Percentiles rank a stretch among this genome's conserved stretches.
phyloP scores from a whole-genome alignment of 2,329 filamentous ascomycete genomes.

The Mollisiaceae sp. region DNA sequence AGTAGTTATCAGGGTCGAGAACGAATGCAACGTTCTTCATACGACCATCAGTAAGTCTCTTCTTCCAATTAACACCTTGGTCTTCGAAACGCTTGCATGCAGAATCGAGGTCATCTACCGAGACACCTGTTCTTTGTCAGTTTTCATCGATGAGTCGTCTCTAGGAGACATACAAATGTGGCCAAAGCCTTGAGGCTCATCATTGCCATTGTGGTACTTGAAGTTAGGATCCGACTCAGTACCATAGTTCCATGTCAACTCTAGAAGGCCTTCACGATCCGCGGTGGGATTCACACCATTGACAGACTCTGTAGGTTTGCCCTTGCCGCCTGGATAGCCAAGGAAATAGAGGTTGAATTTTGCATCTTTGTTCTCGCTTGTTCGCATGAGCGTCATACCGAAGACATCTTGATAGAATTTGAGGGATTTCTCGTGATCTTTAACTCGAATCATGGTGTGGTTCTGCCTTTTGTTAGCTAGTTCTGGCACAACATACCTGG shows the following conservation, averaged over 20 bases:
- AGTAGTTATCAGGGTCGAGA: slow-evolving; percentile 86
- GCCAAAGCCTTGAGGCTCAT: slow-evolving; percentile 89
- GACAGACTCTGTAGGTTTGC: slow-evolving; percentile 56
- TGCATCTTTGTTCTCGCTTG: slow-evolving; percentile 68
- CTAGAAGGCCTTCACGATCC: slow-evolving; percentile 81
- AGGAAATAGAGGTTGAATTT: slow-evolving; percentile 94
- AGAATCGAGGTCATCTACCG: slow-evolving; percentile 86
- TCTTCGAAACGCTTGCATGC: slow-evolving; percentile 88
- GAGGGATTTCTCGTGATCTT: slow-evolving; percentile 75
- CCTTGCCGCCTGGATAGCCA: slow-evolving; percentile 70
- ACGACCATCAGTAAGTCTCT: slow-evolving; percentile 85
- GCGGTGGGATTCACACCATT: slow-evolving; percentile 64
- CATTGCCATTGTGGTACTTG: slow-evolving; percentile 91
- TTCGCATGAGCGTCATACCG: slow-evolving; percentile 85
- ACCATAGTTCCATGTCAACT: slow-evolving; percentile 84
- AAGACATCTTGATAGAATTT: slow-evolving; percentile 85
- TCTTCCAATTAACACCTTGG: slow-evolving; percentile 87
- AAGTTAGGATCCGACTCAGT: slow-evolving; percentile 87
- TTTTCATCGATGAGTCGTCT: background rate
- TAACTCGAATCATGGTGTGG: slow-evolving; percentile 95
- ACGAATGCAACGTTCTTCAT: slow-evolving; percentile 97
- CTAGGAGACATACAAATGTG: slow-evolving; percentile 74
- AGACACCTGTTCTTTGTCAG: slow-evolving; percentile 59
- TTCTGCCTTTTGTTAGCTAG: slow-evolving; percentile 55
- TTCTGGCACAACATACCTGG: too few species aligned